These are phyloP conservation scores for Primulina huaijiensis DNA, from an alignment of 257 asterid species.

Conservation along the genomic window DNA sequence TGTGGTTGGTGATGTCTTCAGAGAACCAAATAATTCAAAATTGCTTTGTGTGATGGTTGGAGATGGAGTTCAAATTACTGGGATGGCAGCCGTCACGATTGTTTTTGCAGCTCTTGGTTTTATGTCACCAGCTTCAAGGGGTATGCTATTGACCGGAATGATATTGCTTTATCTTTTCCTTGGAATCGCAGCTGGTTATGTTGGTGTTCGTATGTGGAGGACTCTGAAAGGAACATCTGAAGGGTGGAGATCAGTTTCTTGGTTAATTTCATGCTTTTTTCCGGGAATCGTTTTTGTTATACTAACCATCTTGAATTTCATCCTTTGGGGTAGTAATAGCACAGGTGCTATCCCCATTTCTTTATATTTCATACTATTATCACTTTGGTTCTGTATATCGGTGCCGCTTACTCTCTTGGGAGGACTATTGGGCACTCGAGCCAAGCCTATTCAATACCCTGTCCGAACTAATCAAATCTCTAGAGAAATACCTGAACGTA, in stretches of 20 bases:
- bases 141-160: slow-evolving; percentile 79
- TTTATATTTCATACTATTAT: slow-evolving; percentile 55
- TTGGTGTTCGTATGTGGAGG: slow-evolving; percentile 83
- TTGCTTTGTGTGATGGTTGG: slow-evolving; percentile 92
- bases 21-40: slow-evolving; percentile 63
- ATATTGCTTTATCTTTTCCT: slow-evolving; percentile 78
- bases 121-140: slow-evolving; percentile 93
- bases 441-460: slow-evolving; percentile 76
- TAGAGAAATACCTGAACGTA: slow-evolving; percentile 81
- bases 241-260: slow-evolving; percentile 82
- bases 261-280: slow-evolving; percentile 86
- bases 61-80: slow-evolving; percentile 83
- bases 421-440: slow-evolving; percentile 73
- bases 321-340: slow-evolving; percentile 89
- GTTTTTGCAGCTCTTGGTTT: slow-evolving; percentile 87
- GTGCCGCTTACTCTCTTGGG: slow-evolving; percentile 82
- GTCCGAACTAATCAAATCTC: slow-evolving; percentile 82
- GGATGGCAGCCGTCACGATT: slow-evolving; percentile 83
- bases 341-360: slow-evolving; percentile 90
- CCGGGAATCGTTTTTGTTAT: slow-evolving; percentile 73
- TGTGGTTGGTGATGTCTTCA: slow-evolving; percentile 78
- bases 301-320: slow-evolving; percentile 65
- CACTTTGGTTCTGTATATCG: slow-evolving; percentile 86
- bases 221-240: slow-evolving; percentile 58
- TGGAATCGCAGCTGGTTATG: slow-evolving; percentile 81